Evolutionary conservation across 176 grass and related monocot genomes (phyloP).

Genomic region (Aegilops umbellulata): DNA sequence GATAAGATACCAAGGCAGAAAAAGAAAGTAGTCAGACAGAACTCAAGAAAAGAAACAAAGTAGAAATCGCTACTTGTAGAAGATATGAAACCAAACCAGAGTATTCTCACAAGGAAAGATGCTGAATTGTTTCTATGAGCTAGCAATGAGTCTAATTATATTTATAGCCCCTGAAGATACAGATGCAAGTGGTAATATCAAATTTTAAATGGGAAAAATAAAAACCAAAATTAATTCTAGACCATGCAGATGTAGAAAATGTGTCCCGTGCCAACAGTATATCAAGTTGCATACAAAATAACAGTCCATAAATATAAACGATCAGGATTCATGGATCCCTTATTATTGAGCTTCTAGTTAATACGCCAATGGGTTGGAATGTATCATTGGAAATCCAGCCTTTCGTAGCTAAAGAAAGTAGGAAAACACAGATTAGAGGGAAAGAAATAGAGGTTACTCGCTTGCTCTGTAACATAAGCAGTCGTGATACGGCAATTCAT

Average conservation of each 20-base stretch:
- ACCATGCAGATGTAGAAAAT: background rate
- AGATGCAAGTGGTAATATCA: background rate
- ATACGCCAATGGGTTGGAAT: background rate
- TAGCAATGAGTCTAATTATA: background rate
- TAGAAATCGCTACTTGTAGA: background rate
- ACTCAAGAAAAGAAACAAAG: background rate
- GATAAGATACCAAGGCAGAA: conserved; percentile 1
- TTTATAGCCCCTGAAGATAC: background rate
- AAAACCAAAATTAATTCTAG: background rate
- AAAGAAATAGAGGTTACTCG: background rate
- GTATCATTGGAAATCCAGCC: background rate
- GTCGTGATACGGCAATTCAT: background rate
- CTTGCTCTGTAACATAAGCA: background rate
- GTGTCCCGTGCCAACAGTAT: background rate
- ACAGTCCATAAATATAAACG: background rate
- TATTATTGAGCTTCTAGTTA: background rate
- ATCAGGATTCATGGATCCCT: background rate
- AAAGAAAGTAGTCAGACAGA: background rate
- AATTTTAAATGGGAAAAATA: background rate
- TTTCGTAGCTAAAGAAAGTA: background rate
- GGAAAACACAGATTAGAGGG: background rate
- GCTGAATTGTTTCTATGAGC: background rate
- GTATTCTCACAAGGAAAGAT: background rate
- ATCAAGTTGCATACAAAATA: background rate
- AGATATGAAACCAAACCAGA: background rate